Evolutionary conservation across 75 land plant genomes (phyloP), one percentile per base, ranked within the genome.

Genomic region (Azolla pinnata): DNA sequence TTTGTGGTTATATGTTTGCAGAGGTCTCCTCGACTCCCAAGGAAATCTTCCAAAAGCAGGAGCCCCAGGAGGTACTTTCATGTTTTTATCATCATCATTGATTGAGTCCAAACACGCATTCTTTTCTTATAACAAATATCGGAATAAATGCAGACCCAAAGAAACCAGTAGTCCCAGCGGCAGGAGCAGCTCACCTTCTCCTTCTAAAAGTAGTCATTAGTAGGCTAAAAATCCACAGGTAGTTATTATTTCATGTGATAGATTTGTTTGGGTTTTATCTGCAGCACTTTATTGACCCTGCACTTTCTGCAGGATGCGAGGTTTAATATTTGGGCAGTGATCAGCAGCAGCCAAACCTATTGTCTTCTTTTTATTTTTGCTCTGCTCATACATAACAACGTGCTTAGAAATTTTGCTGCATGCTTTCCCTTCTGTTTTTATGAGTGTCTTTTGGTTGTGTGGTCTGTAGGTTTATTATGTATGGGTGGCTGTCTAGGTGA

Each of bases 21-120:
- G 16, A 16, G 42, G 40, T 67, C 57, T n/a, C 60, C 68, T 35
- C 73, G 83, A 77, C 85, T 66, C n/a, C 70, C 54, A 34, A 75
- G 57, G 69, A 80, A 67, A 67, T 60, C 57, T 23, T 84, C 96
- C 47, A 80, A 76, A 64, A 90, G 89, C 64, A 82, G 85, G 34
- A 84, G 88, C 62, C 97, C 97, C 20, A 79, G 75, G 68, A 90
- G 87, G 97, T 90, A 1, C 35, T 59, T 23, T 44, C 31, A 64
- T 0, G 31, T 42, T 44, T 8, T 1, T 12, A 25, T 38, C 25
- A 29, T 60, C 4, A 20, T 38, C 1, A 54, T n/a, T n/a, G 26
- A 61, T 33, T 28, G 26, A 21, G 3, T 68, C 27, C 42, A 24
- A 20, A 33, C 18, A 1, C 54, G 18, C 17, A 18, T 27, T 19